A percentile compares a stretch with the other conserved stretches of the same genome.
These are phyloP conservation scores for Alternaria novae-zelandiae DNA, from an alignment of 2,329 filamentous ascomycete species.

Conservation along the genomic window DNA sequence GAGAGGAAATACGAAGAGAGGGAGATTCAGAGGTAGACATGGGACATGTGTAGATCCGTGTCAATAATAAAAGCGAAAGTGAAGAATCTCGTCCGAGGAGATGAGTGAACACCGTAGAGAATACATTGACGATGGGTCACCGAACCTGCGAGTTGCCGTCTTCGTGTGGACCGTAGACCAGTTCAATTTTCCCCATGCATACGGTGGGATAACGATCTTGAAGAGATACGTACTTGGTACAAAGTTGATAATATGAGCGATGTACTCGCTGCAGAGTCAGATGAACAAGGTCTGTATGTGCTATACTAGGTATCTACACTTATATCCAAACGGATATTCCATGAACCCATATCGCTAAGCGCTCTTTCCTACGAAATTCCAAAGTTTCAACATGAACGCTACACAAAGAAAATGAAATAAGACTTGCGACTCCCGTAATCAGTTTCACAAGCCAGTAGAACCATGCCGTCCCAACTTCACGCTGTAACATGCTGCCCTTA, in stretches of 20 bases:
- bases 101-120: background rate
- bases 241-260: background rate
- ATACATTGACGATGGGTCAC: background rate
- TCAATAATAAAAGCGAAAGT: background rate
- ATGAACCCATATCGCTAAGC: background rate
- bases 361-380: background rate
- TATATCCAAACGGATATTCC: background rate
- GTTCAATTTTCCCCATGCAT: background rate
- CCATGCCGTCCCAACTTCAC: background rate
- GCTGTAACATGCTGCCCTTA: background rate
- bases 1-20: background rate
- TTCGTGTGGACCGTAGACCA: background rate
- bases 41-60: background rate
- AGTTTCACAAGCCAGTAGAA: background rate
- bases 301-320: background rate
- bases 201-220: background rate
- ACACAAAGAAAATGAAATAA: background rate
- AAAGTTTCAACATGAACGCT: background rate
- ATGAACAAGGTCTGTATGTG: background rate
- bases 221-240: background rate
- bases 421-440: background rate
- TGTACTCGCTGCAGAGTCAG: background rate
- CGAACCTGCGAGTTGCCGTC: background rate
- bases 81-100: background rate
- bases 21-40: background rate